Percentiles rank a stretch among this genome's conserved stretches.
These are phyloP conservation scores for Plasmodium billcollinsi DNA, from an alignment of 169 alveolate genomes.

Conservation along the genomic window DNA sequence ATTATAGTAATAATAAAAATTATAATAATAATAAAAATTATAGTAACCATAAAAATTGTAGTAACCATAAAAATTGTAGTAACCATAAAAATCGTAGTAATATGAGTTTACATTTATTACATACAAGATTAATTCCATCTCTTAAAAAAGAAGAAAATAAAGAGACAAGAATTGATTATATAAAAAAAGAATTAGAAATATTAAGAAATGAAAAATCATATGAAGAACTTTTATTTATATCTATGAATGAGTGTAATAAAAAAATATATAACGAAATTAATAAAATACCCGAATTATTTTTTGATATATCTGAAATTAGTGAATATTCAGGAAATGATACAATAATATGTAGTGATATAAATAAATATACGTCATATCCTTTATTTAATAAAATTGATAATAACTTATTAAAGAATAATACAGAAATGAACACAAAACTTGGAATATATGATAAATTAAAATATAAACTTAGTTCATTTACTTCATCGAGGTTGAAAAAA, in stretches of 20 bases:
- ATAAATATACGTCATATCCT: neutral
- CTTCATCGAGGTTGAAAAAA: neutral
- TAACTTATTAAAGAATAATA: neutral
- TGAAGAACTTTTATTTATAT: conserved; percentile 47
- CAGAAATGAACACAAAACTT: too few species aligned
- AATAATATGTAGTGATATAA: conserved; percentile 6
- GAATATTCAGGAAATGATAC: conserved; percentile 26
- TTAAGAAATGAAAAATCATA: conserved; percentile 39
- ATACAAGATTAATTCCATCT: neutral
- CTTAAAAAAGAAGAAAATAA: neutral
- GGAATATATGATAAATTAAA: conserved; percentile 15
- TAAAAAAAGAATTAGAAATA: conserved; percentile 32
- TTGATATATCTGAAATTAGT: conserved; percentile 23
- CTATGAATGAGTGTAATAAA: conserved; percentile 72
- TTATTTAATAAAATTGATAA: neutral
- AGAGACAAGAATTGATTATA: neutral
- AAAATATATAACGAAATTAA: conserved; percentile 34
- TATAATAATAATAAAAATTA: too few species aligned
- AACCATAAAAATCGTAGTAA: too few species aligned
- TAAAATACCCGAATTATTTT: conserved; percentile 48
- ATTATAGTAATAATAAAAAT: too few species aligned
- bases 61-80: too few species aligned
- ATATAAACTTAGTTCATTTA: neutral
- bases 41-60: too few species aligned
- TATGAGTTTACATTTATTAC: too few species aligned